phyloP scores from a whole-genome alignment of 768 basidiomycete species.

The Russula griseocarnosa region DNA sequence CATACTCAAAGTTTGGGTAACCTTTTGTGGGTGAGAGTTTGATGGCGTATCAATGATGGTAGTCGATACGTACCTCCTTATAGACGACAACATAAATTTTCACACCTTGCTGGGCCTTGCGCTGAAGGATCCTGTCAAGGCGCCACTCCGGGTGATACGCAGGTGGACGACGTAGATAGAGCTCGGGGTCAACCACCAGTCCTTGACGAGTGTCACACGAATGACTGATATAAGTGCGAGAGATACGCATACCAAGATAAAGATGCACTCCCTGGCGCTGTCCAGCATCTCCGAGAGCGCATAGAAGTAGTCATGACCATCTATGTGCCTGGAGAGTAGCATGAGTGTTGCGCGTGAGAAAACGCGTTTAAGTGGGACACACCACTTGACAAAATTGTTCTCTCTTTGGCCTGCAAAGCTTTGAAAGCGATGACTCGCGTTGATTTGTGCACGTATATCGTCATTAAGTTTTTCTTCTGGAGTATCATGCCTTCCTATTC shows the following conservation, averaged over 20 bases:
- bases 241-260: conserved; percentile 60
- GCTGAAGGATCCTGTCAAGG: conserved; percentile 76
- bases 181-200: conserved; percentile 93
- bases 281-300: conserved; percentile 89
- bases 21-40: conserved; percentile 38
- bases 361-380: conserved; percentile 23
- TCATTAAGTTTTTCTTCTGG: conserved; percentile 70
- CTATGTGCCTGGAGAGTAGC: conserved; percentile 60
- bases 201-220: conserved; percentile 39
- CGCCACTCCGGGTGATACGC: conserved; percentile 83
- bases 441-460: conserved; percentile 68
- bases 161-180: conserved; percentile 91
- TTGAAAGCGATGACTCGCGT: conserved; percentile 72
- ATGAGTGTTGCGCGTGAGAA: not conserved
- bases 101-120: conserved; percentile 91
- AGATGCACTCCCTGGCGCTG: conserved; percentile 75
- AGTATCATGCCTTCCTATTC: conserved; percentile 63
- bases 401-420: conserved; percentile 75
- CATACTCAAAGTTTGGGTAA: conserved; percentile 90
- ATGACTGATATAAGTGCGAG: not conserved
- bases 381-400: conserved; percentile 82
- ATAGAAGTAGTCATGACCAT: conserved; percentile 97
- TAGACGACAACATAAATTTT: conserved; percentile 89
- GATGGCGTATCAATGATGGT: not conserved
- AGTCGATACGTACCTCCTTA: conserved; percentile 65